Conservation (phyloP, 148 eudicot genomes). For the Fagopyrum tataricum region DNA sequence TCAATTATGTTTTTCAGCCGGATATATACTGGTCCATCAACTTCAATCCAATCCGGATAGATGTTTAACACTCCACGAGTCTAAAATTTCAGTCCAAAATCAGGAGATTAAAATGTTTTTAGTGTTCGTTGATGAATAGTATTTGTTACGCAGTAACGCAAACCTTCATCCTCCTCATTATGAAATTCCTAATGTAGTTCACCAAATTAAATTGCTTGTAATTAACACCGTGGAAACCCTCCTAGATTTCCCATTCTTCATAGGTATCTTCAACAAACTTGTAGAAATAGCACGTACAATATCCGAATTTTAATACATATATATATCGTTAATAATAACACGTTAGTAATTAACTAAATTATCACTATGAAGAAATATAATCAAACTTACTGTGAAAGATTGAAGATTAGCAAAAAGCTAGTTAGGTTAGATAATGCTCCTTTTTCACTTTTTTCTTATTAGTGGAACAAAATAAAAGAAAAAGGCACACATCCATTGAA, state of each 20-base stretch:
- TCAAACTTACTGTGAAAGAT: not conserved
- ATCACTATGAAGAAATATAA: not conserved
- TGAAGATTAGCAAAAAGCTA: not conserved
- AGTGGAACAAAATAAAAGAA: not conserved
- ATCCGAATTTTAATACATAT: not conserved
- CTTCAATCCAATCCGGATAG: not conserved
- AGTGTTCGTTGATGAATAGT: not conserved
- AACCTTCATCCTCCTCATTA: not conserved
- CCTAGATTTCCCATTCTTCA: not conserved
- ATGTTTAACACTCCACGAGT: too few species aligned
- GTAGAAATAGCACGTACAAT: not conserved
- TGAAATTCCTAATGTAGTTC: not conserved
- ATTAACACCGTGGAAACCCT: not conserved
- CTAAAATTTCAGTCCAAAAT: not conserved
- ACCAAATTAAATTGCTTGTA: not conserved
- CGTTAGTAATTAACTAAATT: not conserved
- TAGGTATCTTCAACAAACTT: not conserved
- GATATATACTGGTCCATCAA: not conserved
- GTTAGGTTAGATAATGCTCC: conserved; percentile 2
- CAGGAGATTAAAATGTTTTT: not conserved
- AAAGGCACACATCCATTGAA: not conserved
- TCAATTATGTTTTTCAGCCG: not conserved
- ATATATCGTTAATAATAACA: too few species aligned
- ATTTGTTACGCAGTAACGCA: not conserved
- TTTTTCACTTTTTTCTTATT: not conserved